Conservation (phyloP, 768 basidiomycete genomes). For the Trametes elegans region DNA sequence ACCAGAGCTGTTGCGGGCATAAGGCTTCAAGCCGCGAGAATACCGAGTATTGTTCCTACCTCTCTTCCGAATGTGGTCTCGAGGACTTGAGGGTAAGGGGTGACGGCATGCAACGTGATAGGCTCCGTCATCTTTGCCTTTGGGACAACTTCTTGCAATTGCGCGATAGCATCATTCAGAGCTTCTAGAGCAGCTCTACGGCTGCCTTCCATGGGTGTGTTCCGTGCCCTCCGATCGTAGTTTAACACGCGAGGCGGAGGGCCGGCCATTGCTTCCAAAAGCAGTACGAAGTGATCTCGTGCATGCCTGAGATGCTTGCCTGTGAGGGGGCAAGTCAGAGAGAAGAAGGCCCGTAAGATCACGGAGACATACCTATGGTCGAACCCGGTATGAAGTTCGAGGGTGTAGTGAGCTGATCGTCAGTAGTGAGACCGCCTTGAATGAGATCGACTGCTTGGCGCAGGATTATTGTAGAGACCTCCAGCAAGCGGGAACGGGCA, state of each 20-base stretch:
- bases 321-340: slow-evolving; percentile 25
- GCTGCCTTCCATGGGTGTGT: slow-evolving; percentile 82
- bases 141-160: slow-evolving; percentile 54
- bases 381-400: slow-evolving; percentile 85
- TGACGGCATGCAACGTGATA: slow-evolving; percentile 77
- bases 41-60: slow-evolving; percentile 37
- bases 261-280: slow-evolving; percentile 52
- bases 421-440: slow-evolving; percentile 59
- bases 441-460: slow-evolving; percentile 73
- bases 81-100: slow-evolving; percentile 72
- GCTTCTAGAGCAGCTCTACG: slow-evolving; percentile 57
- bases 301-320: slow-evolving; percentile 88
- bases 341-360: not conserved
- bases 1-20: slow-evolving; percentile 62
- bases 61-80: slow-evolving; percentile 83
- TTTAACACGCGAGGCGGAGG: slow-evolving; percentile 54
- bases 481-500: slow-evolving; percentile 52
- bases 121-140: slow-evolving; percentile 48
- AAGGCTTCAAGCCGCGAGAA: slow-evolving; percentile 6
- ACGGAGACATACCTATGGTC: slow-evolving; percentile 64
- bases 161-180: slow-evolving; percentile 52
- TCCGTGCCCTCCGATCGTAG: slow-evolving; percentile 73
- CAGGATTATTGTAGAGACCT: slow-evolving; percentile 65
- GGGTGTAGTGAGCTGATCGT: slow-evolving; percentile 64
- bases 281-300: slow-evolving; percentile 75